These are phyloP conservation scores for Volvariella volvacea DNA, from an alignment of 1,284 basidiomycete species.

Conservation along the genomic window DNA sequence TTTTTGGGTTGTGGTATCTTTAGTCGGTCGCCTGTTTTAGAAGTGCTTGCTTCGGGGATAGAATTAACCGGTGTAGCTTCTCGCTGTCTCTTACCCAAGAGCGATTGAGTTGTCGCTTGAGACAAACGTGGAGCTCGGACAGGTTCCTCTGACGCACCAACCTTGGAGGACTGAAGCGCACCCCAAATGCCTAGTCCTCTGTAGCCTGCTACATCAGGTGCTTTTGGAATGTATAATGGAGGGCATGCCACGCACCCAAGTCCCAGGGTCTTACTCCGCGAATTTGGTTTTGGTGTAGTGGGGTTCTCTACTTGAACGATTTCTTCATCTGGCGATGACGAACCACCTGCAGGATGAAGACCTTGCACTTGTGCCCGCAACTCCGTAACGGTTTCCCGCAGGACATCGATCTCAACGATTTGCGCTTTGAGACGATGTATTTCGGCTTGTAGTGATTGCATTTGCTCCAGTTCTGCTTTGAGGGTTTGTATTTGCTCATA, in stretches of 20 bases:
- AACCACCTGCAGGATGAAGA: slow-evolving; percentile 30
- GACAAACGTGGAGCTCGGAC: too few species aligned
- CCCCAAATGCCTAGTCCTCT: too few species aligned
- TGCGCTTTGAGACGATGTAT: slow-evolving; percentile 26
- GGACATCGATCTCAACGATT: slow-evolving; percentile 23
- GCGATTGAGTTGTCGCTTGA: too few species aligned
- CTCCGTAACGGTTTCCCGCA: slow-evolving; percentile 21
- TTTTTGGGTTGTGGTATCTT: too few species aligned
- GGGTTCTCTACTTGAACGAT: slow-evolving; percentile 25
- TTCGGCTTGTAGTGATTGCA: slow-evolving; percentile 33
- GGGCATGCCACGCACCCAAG: slow-evolving; percentile 9
- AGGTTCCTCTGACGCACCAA: too few species aligned
- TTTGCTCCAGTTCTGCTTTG: slow-evolving; percentile 33
- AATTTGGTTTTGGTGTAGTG: slow-evolving; percentile 17
- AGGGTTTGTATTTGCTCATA: slow-evolving; percentile 40
- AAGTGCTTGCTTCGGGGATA: too few species aligned
- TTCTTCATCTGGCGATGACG: slow-evolving; percentile 26
- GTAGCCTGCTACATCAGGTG: too few species aligned
- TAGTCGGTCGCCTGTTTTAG: too few species aligned
- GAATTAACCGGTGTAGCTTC: too few species aligned
- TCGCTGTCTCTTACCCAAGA: too few species aligned
- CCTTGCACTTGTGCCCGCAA: slow-evolving; percentile 34
- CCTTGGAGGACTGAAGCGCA: too few species aligned
- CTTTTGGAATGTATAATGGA: too few species aligned
- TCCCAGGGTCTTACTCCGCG: slow-evolving; percentile 9